These are phyloP conservation scores for Rhodotorula sp. DNA, from an alignment of 1,284 basidiomycete genomes.

Conservation along the genomic window DNA sequence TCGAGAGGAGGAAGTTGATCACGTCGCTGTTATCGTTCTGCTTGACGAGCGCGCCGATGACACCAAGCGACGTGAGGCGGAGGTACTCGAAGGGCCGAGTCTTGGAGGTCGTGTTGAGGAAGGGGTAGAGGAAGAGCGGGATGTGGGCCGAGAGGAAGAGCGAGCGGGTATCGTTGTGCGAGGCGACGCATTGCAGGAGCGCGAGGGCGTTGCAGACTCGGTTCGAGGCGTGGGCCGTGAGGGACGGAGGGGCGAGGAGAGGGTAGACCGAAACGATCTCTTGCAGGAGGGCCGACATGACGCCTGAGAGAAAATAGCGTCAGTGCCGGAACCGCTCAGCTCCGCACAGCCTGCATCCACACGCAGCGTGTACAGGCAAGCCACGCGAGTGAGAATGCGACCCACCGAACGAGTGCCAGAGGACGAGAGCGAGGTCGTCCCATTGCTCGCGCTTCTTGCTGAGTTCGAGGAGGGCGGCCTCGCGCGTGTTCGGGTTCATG, in stretches of 20 bases:
- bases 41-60: slow-evolving; percentile 98
- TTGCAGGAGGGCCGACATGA: slow-evolving; percentile 97
- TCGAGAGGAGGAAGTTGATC: slow-evolving; percentile 97
- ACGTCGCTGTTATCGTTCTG: slow-evolving; percentile 99
- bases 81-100: slow-evolving; percentile 99
- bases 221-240: slow-evolving; percentile 98
- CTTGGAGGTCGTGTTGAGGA: slow-evolving; percentile 98
- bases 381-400: slow-evolving; percentile 36
- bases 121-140: slow-evolving; percentile 97
- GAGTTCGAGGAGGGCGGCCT: slow-evolving; percentile 85
- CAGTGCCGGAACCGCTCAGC: not conserved
- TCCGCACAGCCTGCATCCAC: too few species aligned
- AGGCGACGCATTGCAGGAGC: slow-evolving; percentile 94
- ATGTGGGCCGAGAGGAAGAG: slow-evolving; percentile 93
- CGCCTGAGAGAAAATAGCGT: slow-evolving; percentile 57
- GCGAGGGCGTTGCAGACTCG: slow-evolving; percentile 98
- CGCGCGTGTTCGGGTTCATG: slow-evolving; percentile 74
- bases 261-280: slow-evolving; percentile 99
- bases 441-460: slow-evolving; percentile 99
- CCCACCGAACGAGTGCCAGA: slow-evolving; percentile 99
- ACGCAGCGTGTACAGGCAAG: too few species aligned
- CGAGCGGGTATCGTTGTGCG: slow-evolving; percentile 87
- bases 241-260: slow-evolving; percentile 87
- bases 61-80: slow-evolving; percentile 92
- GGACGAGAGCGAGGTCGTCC: slow-evolving; percentile 92